These are phyloP conservation scores for Lactifluus echinatus DNA, from an alignment of 768 basidiomycete species.

Conservation along the genomic window DNA sequence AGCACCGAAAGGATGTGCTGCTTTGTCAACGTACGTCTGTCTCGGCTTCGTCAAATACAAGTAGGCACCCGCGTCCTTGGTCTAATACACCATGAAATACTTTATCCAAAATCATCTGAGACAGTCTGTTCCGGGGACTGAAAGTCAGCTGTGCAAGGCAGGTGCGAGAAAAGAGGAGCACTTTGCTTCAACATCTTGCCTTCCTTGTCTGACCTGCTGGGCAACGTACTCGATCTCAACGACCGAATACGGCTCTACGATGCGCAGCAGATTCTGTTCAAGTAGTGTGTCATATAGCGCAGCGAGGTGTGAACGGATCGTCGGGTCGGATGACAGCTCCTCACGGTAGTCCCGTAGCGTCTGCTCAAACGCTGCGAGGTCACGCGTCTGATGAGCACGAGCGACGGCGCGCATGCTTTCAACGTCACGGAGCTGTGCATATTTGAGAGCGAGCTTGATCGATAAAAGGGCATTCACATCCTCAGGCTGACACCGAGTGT, in stretches of 20 bases:
- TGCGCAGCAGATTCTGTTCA: constrained; percentile 89
- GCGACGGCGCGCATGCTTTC: constrained; percentile 96
- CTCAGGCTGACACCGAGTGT: constrained; percentile 56
- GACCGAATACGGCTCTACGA: constrained; percentile 91
- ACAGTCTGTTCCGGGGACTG: constrained; percentile 48
- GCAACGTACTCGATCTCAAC: constrained; percentile 91
- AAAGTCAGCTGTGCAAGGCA: neutral
- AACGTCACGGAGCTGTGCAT: constrained; percentile 80
- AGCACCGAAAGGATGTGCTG: neutral
- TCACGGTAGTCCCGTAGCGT: constrained; percentile 80
- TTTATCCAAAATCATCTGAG: constrained; percentile 98
- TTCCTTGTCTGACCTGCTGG: constrained; percentile 73
- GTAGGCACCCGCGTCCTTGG: constrained; percentile 84
- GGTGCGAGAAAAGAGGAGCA: constrained; percentile 32
- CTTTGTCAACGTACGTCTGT: constrained; percentile 57
- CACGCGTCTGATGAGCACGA: constrained; percentile 85
- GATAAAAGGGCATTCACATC: constrained; percentile 83
- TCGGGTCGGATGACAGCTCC: constrained; percentile 90
- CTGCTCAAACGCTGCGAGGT: constrained; percentile 82
- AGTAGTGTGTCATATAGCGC: constrained; percentile 93
- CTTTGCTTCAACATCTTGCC: constrained; percentile 89
- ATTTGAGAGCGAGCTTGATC: constrained; percentile 82
- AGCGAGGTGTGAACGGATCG: constrained; percentile 90
- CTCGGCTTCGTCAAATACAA: constrained; percentile 84
- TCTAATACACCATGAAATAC: constrained; percentile 93